Base-by-base conservation (phyloP, 495 filamentous ascomycete species). In the Hyphodiscus hymeniophilus region DNA sequence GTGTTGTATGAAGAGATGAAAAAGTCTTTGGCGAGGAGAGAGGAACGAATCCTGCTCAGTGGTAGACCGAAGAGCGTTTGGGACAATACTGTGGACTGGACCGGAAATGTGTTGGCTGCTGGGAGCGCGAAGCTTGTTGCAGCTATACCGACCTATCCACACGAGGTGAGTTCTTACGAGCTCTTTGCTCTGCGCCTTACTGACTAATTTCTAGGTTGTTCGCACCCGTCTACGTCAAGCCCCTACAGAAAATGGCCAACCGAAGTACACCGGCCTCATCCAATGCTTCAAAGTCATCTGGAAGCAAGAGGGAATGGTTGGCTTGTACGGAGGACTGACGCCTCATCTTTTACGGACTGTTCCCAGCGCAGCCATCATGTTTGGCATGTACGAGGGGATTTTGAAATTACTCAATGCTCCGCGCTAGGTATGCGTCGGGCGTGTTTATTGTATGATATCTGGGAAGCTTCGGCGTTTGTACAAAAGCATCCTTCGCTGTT, bases 1-100 rank as follows among this genome's bases (percentile, higher is more conserved):
- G 81, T 89, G 42, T 68, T 94, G 51, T 95, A 95, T 57, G 89
- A 95, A 64, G 79, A 82, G 49, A 74, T 90, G 68, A 95, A 94
- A 71, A 65, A 69, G 20, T 66, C 71, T 21, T 66, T 94, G 22
- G 70, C 72, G 7, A 58, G 60, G 42, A 70, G 85, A 11, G 77
- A 87, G 55, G 69, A 75, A 38, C 58, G 62, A 6, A 66, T 84
- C 22, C 50, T 65, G 0, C 45, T 58, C 6, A 79, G 70, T 48
- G 84, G 81, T 5, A 63, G 69, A 32, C 58, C 66, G 6, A 76
- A 73, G 59, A 81, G 62, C 7, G 60, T 61, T 45, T 85, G 82
- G 81, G 84, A 88, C 54, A 63, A 70, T 20, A 74, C 75, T 7
- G 70, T 87, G 15, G 66, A 74, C 43, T 84, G 77, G 76, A 76